A percentile compares a stretch with the other conserved stretches of the same genome.
Conservation (phyloP, 2,329 filamentous ascomycete genomes). For the Cytospora paraplurivora region DNA sequence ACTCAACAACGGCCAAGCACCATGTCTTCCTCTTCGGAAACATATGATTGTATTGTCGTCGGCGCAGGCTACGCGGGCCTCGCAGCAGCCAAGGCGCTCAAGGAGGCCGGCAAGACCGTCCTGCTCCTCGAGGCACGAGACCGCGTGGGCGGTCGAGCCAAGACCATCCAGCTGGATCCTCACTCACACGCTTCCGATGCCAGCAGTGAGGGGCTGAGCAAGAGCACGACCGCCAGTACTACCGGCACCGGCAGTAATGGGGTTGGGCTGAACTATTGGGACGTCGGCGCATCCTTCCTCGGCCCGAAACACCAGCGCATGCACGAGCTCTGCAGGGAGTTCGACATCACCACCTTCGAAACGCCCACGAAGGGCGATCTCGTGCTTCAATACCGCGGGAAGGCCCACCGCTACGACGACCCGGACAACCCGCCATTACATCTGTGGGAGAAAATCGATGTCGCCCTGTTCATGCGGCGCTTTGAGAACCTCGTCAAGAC, state of each 20-base stretch:
- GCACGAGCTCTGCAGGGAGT: neutral
- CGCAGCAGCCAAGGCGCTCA: slow-evolving; percentile 22
- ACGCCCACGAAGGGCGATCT: slow-evolving; percentile 23
- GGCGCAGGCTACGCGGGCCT: slow-evolving; percentile 28
- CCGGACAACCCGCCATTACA: no score
- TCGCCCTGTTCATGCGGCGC: slow-evolving; percentile 12
- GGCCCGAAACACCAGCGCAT: slow-evolving; percentile 28
- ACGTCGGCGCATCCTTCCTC: slow-evolving; percentile 31
- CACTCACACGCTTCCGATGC: neutral
- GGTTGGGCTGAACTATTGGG: slow-evolving; percentile 24
- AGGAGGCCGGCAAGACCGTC: slow-evolving; percentile 22
- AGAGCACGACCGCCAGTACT: no score
- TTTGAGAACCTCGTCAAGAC: slow-evolving; percentile 27
- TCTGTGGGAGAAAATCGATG: neutral
- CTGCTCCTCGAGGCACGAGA: slow-evolving; percentile 26
- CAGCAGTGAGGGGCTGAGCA: slow-evolving; percentile 9
- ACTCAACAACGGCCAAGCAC: no score
- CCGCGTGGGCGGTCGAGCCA: slow-evolving; percentile 28
- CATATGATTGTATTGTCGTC: slow-evolving; percentile 28
- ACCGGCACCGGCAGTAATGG: no score
- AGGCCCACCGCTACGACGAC: no score
- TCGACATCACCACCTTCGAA: neutral
- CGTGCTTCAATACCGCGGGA: neutral
- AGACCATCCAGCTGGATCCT: slow-evolving; percentile 13
- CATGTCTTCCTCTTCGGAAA: neutral